Percentiles rank a stretch among this genome's conserved stretches.
phyloP scores from a whole-genome alignment of 176 grass and related monocot genomes.

The Carex myosuroides region DNA sequence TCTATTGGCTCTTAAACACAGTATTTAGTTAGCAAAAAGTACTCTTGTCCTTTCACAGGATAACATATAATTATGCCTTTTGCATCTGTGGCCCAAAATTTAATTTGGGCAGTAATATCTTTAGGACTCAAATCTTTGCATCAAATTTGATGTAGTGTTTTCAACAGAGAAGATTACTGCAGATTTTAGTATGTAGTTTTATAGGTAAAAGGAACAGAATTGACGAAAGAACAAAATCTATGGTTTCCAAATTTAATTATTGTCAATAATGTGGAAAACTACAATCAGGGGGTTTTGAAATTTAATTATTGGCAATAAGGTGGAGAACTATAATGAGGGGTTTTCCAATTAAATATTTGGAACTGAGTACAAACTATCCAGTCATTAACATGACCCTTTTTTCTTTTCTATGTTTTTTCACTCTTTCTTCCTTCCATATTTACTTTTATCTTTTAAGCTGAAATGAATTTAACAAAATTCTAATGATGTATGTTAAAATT shows the following conservation, averaged over 20 bases:
- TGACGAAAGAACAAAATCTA: not conserved
- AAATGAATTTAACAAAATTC: not conserved
- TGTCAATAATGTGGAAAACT: not conserved
- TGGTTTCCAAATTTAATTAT: not conserved
- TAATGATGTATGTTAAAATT: not conserved
- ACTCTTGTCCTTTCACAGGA: not conserved
- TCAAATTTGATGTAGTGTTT: not conserved
- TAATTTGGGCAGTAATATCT: not conserved
- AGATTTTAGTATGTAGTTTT: not conserved
- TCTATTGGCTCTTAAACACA: not conserved
- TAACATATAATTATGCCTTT: not conserved
- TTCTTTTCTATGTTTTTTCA: not conserved
- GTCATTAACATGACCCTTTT: not conserved
- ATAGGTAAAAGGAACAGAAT: not conserved
- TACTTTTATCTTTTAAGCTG: not conserved
- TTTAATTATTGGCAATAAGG: not conserved
- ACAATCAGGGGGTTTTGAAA: not conserved
- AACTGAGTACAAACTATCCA: not conserved
- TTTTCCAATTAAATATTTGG: not conserved
- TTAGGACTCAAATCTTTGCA: not conserved
- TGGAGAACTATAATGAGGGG: not conserved
- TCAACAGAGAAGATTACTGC: not conserved
- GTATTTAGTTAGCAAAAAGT: not conserved
- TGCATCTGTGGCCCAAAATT: not conserved
- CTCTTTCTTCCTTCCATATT: not conserved